These are phyloP conservation scores for Termitomyces sp. DNA, from an alignment of 768 basidiomycete species.

Conservation along the genomic window DNA sequence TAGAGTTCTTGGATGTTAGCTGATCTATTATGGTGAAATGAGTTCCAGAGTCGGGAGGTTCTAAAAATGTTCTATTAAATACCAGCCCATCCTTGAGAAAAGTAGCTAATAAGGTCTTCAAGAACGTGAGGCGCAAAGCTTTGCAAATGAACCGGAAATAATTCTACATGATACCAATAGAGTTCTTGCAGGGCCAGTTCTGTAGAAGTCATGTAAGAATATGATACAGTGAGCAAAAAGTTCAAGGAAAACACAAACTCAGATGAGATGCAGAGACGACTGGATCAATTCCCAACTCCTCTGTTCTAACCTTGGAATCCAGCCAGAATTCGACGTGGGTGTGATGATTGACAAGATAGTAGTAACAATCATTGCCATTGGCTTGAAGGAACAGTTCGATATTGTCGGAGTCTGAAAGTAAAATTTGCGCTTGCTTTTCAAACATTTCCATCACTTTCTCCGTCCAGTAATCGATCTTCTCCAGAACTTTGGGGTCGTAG, in stretches of 20 bases:
- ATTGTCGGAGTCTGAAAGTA: slow-evolving; percentile 26
- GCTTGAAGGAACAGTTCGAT: slow-evolving; percentile 53
- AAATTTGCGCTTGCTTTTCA: slow-evolving; percentile 24
- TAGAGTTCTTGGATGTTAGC: slow-evolving; percentile 55
- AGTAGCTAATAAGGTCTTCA: slow-evolving; percentile 46
- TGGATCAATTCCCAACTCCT: slow-evolving; percentile 38
- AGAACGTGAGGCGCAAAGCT: slow-evolving; percentile 30
- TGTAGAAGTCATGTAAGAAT: slow-evolving; percentile 17
- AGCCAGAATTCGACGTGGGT: slow-evolving; percentile 52
- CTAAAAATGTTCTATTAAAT: slow-evolving; percentile 11
- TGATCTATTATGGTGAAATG: slow-evolving; percentile 35
- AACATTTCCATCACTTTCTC: slow-evolving; percentile 29
- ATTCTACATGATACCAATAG: slow-evolving; percentile 66
- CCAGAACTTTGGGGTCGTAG: slow-evolving; percentile 29
- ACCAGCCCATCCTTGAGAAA: slow-evolving; percentile 57
- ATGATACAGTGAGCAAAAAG: background rate
- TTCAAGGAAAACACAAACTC: slow-evolving; percentile 32
- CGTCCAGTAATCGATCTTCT: slow-evolving; percentile 35
- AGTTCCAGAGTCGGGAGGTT: background rate
- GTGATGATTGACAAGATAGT: slow-evolving; percentile 54
- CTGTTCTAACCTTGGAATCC: slow-evolving; percentile 33
- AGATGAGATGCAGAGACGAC: slow-evolving; percentile 51
- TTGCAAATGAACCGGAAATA: slow-evolving; percentile 53
- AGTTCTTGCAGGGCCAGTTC: slow-evolving; percentile 43
- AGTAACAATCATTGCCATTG: slow-evolving; percentile 41